Evolutionary conservation across 2,329 filamentous ascomycete genomes (phyloP), one percentile per base, ranked within the genome.

Genomic region (Canariomyces notabilis): DNA sequence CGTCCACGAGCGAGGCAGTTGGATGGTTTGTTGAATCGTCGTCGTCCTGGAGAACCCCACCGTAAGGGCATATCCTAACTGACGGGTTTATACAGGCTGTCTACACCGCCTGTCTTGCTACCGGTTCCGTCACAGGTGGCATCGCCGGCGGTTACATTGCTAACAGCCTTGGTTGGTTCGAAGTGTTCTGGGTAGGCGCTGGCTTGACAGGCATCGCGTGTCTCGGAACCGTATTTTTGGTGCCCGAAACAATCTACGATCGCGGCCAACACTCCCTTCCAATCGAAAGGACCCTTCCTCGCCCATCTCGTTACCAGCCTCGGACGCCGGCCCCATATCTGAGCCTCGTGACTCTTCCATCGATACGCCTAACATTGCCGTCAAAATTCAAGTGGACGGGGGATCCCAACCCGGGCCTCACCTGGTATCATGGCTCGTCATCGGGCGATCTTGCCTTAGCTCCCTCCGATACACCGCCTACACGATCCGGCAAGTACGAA

Each of bases 131-230:
- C 0, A 31, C 63, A 1, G 66, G 66, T 2, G 66, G 66, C 0
- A 55, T 68, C 9, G 54, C 54, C 0, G 66, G 66, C 18, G 65
- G 65, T 0, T 68, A 68, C 40, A 65, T 69, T 15, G 63, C 57
- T 2, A 59, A 46, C 3, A 43, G 53, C 0, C 55, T 61, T 1
- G 64, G 67, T 2, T 68, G 63, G 64, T 46, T 53, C 16, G 53
- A 54, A 39, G 58, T 67, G 20, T 66, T 63, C 46, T 62, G 61
- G 59, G 45, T 68, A n/a, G 50, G 57, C 8, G 19, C 57, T 1
- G 61, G 55, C 1, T 45, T 69, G 0, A 50, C 64, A 0, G 64
- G 52, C 0, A 18, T 57, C 0, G 54, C 57, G 9, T 58, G 64
- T 8, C 9, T 64, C 1, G 53, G 57, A 1, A 54, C 52, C 1